Percentiles rank a stretch among this genome's conserved stretches.
phyloP scores from a whole-genome alignment of 2,329 filamentous ascomycete species.

The Xylaria sp. region DNA sequence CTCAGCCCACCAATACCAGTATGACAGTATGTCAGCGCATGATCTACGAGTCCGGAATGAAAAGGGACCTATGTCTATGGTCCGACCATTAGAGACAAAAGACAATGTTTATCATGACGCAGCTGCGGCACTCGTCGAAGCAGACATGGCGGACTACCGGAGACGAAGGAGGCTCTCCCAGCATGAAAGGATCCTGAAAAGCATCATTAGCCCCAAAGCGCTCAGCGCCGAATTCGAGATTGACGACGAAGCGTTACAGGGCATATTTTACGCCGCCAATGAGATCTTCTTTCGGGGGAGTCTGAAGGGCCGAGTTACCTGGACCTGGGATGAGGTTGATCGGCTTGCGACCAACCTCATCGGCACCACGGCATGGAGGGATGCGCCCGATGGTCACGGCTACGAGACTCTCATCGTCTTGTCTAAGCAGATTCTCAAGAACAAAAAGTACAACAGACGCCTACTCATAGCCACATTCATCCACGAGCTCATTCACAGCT shows the following conservation, averaged over 20 bases:
- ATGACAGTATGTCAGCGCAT: slow-evolving; percentile 22
- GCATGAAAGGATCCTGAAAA: slow-evolving; percentile 62
- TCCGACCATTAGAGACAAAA: slow-evolving; percentile 46
- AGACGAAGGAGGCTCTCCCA: slow-evolving; percentile 56
- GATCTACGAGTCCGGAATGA: slow-evolving; percentile 25
- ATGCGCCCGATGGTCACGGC: slow-evolving; percentile 51
- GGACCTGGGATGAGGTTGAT: slow-evolving; percentile 70
- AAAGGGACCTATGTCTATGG: slow-evolving; percentile 28
- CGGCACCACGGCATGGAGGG: slow-evolving; percentile 66
- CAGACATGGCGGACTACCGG: slow-evolving; percentile 52
- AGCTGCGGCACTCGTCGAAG: slow-evolving; percentile 56
- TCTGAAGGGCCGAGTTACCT: slow-evolving; percentile 62
- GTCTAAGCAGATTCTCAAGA: slow-evolving; percentile 62
- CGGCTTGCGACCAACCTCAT: slow-evolving; percentile 63
- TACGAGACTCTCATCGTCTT: slow-evolving; percentile 69
- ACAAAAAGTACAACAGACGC: slow-evolving; percentile 61
- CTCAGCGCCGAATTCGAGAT: slow-evolving; percentile 56
- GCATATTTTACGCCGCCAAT: slow-evolving; percentile 66
- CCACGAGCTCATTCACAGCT: slow-evolving; percentile 71
- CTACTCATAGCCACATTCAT: slow-evolving; percentile 69
- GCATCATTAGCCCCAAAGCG: slow-evolving; percentile 59
- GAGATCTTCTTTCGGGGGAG: slow-evolving; percentile 66
- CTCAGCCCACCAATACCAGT: slow-evolving; percentile 24
- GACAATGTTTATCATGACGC: slow-evolving; percentile 54
- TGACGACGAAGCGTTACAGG: slow-evolving; percentile 61